phyloP scores from a whole-genome alignment of 2,329 filamentous ascomycete genomes.

The Xylaria multiplex region DNA sequence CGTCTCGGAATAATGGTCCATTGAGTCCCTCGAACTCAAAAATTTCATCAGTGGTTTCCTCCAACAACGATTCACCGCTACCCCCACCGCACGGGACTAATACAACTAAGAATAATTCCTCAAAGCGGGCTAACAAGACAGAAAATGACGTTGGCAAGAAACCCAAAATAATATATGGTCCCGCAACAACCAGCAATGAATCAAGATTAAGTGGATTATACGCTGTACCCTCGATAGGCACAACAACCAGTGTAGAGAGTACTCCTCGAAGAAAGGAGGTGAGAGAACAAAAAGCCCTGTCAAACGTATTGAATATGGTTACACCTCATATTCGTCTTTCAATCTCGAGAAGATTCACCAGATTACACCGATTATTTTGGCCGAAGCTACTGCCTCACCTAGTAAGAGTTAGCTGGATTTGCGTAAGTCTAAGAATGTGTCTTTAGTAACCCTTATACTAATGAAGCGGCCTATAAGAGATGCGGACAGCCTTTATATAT shows the following conservation, averaged over 20 bases:
- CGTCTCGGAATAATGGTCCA: neutral
- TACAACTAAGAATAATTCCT: neutral
- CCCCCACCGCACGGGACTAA: neutral
- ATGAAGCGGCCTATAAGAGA: conserved; percentile 3
- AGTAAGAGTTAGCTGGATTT: conserved; percentile 21
- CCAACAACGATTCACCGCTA: too few species aligned
- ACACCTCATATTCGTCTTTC: neutral
- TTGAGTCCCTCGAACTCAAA: neutral
- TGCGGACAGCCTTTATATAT: conserved; percentile 23
- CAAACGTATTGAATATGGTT: neutral
- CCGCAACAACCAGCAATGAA: neutral
- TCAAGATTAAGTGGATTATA: too few species aligned
- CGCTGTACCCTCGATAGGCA: neutral
- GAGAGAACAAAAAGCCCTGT: neutral
- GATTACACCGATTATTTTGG: conserved; percentile 7
- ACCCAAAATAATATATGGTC: neutral
- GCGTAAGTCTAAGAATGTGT: neutral
- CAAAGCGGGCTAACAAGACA: too few species aligned
- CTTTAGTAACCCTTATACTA: neutral
- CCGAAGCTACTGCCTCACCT: neutral
- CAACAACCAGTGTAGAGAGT: too few species aligned
- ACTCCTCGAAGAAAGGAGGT: neutral
- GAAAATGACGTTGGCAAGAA: neutral
- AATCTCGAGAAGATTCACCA: neutral
- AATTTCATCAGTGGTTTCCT: too few species aligned